Percentiles rank a stretch among this genome's conserved stretches.
phyloP scores from a whole-genome alignment of 176 grass and related monocot genomes.

The Poa annua region DNA sequence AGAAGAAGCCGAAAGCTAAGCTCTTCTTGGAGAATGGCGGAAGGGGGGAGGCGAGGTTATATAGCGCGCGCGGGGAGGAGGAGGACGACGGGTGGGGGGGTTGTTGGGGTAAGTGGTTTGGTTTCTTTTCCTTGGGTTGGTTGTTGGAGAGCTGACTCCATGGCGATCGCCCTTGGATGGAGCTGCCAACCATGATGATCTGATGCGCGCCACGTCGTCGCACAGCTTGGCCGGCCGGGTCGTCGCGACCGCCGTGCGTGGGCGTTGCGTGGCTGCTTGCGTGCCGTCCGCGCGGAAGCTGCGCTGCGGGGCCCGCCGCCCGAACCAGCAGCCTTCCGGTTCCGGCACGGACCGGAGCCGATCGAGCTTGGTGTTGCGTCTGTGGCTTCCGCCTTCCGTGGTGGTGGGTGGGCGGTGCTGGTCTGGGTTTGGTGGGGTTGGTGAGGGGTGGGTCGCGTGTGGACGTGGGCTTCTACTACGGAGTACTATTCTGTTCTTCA shows the following conservation, averaged over 20 bases:
- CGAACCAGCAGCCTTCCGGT: neutral
- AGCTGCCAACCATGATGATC: neutral
- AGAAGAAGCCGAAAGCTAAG: conserved; percentile 53
- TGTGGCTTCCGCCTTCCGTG: neutral
- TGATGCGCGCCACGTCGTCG: conserved; percentile 10
- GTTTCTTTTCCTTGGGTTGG: neutral
- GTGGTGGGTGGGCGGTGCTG: conserved; percentile 32
- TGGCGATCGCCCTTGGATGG: neutral
- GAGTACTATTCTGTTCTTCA: neutral
- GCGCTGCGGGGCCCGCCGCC: neutral
- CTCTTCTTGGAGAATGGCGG: conserved; percentile 46
- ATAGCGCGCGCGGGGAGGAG: conserved; percentile 40
- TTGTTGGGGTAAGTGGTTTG: conserved; percentile 38
- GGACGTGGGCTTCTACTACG: conserved; percentile 14
- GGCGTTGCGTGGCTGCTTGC: conserved; percentile 22
- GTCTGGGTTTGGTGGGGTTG: conserved; percentile 43
- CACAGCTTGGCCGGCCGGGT: neutral
- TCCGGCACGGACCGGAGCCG: neutral
- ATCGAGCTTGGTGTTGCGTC: no score
- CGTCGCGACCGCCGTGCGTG: neutral
- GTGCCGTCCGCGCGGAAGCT: conserved; percentile 15
- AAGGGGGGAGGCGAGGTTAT: conserved; percentile 44
- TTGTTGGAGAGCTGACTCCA: conserved; percentile 39
- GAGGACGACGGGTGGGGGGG: conserved; percentile 29
- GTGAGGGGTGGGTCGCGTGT: conserved; percentile 27